Evolutionary conservation across 2,329 filamentous ascomycete genomes (phyloP).

Genomic region (Xylaria hypoxylon): DNA sequence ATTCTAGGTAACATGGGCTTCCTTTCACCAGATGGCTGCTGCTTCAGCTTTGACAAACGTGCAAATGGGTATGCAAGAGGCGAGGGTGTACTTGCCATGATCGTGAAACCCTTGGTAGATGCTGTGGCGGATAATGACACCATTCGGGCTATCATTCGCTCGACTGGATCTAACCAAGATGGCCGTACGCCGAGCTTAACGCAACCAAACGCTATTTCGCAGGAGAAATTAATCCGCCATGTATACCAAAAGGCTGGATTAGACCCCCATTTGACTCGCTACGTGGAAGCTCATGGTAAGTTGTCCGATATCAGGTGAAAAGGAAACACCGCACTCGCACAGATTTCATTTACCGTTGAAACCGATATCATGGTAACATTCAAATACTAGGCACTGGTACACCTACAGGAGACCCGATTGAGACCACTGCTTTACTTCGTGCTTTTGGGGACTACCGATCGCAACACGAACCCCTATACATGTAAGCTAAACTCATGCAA

Average conservation of each 20-base stretch:
- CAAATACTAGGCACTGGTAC: too few relatives aligned
- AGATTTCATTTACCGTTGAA: too few relatives aligned
- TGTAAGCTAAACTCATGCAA: too few relatives aligned
- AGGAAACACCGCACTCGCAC: too few relatives aligned
- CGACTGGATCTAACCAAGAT: background rate
- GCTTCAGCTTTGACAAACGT: constrained; percentile 44
- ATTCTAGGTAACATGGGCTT: constrained; percentile 3
- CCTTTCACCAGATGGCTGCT: constrained; percentile 10
- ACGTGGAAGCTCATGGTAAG: too few relatives aligned
- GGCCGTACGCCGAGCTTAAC: background rate
- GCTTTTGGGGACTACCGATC: too few relatives aligned
- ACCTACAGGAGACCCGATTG: too few relatives aligned
- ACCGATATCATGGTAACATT: too few relatives aligned
- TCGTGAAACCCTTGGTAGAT: background rate
- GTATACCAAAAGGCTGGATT: background rate
- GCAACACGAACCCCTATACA: too few relatives aligned
- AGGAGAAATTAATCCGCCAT: background rate
- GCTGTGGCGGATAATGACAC: background rate
- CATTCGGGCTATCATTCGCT: background rate
- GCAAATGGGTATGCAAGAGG: constrained; percentile 22
- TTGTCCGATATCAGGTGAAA: too few relatives aligned
- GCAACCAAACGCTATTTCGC: background rate
- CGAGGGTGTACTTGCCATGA: background rate
- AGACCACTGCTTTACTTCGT: too few relatives aligned
- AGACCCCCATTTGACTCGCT: too few relatives aligned